Conservation (phyloP, 495 filamentous ascomycete genomes). For the Aspergillus sclerotioniger region DNA sequence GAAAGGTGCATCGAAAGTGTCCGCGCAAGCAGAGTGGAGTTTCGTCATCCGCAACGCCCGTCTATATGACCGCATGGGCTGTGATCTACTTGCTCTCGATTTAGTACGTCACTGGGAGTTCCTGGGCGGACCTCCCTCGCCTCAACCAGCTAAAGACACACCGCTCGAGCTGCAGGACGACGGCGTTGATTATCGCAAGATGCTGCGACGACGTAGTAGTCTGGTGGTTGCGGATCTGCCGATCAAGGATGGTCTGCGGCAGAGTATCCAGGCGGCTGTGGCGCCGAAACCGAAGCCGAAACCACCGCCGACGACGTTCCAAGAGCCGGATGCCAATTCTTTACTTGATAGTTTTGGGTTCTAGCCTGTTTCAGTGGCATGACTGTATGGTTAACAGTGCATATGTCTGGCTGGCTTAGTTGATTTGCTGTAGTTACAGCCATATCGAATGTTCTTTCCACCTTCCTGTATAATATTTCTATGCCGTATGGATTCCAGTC, state of each 20-base stretch:
- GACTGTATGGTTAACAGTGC: too few species aligned
- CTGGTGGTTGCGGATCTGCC: conserved; percentile 81
- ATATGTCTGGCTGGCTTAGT: neutral
- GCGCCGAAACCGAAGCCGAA: conserved; percentile 57
- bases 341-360: conserved; percentile 80
- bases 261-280: conserved; percentile 25
- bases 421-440: neutral
- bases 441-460: neutral
- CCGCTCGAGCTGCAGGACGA: conserved; percentile 36
- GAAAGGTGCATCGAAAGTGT: conserved; percentile 78
- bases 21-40: conserved; percentile 76
- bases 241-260: conserved; percentile 19
- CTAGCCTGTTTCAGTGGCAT: conserved; percentile 18
- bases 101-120: conserved; percentile 85
- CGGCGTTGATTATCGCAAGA: conserved; percentile 58
- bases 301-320: conserved; percentile 74
- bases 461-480: neutral
- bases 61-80: conserved; percentile 92
- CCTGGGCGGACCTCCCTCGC: conserved; percentile 45
- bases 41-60: conserved; percentile 88
- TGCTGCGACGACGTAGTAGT: conserved; percentile 70
- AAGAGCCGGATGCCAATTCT: conserved; percentile 86
- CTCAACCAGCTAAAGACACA: conserved; percentile 22
- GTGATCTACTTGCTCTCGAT: conserved; percentile 88
- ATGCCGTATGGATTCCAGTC: neutral